Conservation (phyloP, 768 basidiomycete genomes). For the Suillus lakei region DNA sequence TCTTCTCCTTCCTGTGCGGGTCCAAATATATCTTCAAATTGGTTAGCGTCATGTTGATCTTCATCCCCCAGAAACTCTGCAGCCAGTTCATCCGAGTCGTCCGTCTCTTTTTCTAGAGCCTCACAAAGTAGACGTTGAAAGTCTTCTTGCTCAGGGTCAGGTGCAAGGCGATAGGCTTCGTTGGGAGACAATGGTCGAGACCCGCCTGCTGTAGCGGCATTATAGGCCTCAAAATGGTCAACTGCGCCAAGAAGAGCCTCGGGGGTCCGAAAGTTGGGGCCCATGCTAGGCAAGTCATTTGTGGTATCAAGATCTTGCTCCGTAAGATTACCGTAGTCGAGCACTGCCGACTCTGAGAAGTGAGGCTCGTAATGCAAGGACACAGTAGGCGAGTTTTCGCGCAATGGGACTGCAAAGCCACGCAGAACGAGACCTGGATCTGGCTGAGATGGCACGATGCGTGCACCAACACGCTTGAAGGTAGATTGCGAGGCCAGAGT, state of each 20-base stretch:
- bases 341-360: too few species aligned
- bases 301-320: conserved; percentile 5
- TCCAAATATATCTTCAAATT: background rate
- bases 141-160: conserved; percentile 3
- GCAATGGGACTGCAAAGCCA: background rate
- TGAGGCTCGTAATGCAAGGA: too few species aligned
- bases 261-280: conserved; percentile 7
- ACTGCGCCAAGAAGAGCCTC: conserved; percentile 7
- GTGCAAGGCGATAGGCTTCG: conserved; percentile 6
- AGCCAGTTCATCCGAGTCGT: background rate
- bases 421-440: background rate
- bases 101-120: background rate
- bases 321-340: conserved; percentile 9
- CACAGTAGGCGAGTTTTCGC: background rate
- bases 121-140: background rate
- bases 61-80: background rate
- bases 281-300: conserved; percentile 5
- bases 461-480: too few species aligned
- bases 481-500: conserved; percentile 4
- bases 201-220: conserved; percentile 1
- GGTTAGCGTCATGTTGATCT: background rate
- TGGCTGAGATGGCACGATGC: background rate
- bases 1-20: background rate
- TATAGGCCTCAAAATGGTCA: conserved; percentile 8
- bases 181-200: conserved; percentile 5